These are phyloP conservation scores for Prunella vulgaris DNA, from an alignment of 257 asterid genomes.

Conservation along the genomic window DNA sequence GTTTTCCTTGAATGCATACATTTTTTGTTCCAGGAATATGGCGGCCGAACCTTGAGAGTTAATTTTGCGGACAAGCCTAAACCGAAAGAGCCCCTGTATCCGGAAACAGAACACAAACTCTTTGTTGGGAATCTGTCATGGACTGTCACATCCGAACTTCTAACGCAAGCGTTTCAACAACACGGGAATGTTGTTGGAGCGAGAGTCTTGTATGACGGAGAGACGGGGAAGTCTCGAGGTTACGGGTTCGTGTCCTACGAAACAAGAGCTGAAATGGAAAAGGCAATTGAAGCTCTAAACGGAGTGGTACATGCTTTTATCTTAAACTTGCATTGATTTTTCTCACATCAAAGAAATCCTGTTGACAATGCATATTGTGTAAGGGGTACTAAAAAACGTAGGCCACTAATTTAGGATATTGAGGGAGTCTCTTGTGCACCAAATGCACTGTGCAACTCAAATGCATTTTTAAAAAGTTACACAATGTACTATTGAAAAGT, in stretches of 20 bases:
- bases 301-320: conserved; percentile 57
- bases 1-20: not conserved
- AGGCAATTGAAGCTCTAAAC: conserved; percentile 68
- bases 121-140: conserved; percentile 83
- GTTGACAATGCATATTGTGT: not conserved
- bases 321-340: not conserved
- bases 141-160: conserved; percentile 63
- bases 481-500: too few relatives aligned
- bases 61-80: conserved; percentile 85
- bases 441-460: too few relatives aligned
- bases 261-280: conserved; percentile 59
- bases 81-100: conserved; percentile 78
- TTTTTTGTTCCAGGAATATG: conserved; percentile 55
- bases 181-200: conserved; percentile 74
- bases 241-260: conserved; percentile 78
- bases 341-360: not conserved
- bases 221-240: conserved; percentile 83
- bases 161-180: conserved; percentile 59
- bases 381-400: not conserved
- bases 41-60: conserved; percentile 90
- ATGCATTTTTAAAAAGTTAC: too few relatives aligned
- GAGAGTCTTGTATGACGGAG: conserved; percentile 74
- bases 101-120: conserved; percentile 81
- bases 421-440: too few relatives aligned
- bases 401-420: not conserved